A percentile compares a stretch with the other conserved stretches of the same genome.
Evolutionary conservation across 495 filamentous ascomycete species (phyloP).

Genomic region (Trichoderma virens): DNA sequence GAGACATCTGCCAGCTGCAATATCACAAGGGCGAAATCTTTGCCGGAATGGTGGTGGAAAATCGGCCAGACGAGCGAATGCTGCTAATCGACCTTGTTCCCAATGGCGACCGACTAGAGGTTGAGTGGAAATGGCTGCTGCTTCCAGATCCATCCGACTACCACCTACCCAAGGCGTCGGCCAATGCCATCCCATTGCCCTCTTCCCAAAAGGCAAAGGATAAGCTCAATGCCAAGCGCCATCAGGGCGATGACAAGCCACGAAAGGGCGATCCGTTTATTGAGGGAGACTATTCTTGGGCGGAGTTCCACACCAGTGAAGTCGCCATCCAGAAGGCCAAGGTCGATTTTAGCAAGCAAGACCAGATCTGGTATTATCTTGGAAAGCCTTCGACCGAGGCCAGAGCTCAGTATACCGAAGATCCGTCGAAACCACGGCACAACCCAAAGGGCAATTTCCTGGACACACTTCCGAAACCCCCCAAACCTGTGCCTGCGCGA

Average conservation of each 20-base stretch:
- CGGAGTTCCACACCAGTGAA: constrained; percentile 65
- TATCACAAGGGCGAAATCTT: constrained; percentile 79
- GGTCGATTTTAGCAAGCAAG: constrained; percentile 58
- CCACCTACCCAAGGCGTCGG: constrained; percentile 54
- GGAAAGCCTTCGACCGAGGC: constrained; percentile 83
- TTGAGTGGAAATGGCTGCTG: constrained; percentile 73
- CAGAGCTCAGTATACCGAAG: constrained; percentile 85
- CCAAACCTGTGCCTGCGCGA: constrained; percentile 16
- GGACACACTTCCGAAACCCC: constrained; percentile 51
- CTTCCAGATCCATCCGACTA: constrained; percentile 57
- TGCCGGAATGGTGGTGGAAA: constrained; percentile 82
- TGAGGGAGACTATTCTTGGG: constrained; percentile 58
- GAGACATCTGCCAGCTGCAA: constrained; percentile 83
- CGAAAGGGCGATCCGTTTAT: constrained; percentile 63
- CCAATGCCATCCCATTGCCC: constrained; percentile 49
- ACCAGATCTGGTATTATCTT: constrained; percentile 86
- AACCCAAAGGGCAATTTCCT: constrained; percentile 55
- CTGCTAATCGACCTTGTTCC: constrained; percentile 80
- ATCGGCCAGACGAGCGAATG: constrained; percentile 65
- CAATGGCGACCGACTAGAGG: constrained; percentile 62
- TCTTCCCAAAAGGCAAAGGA: constrained; percentile 47
- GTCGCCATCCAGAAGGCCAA: constrained; percentile 38
- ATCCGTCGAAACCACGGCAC: constrained; percentile 49
- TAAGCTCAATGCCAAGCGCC: constrained; percentile 48
- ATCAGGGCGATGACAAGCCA: constrained; percentile 48